Percentiles rank a stretch among this genome's conserved stretches.
phyloP scores from a whole-genome alignment of 176 grass and related monocot genomes.

The Secale cereale region DNA sequence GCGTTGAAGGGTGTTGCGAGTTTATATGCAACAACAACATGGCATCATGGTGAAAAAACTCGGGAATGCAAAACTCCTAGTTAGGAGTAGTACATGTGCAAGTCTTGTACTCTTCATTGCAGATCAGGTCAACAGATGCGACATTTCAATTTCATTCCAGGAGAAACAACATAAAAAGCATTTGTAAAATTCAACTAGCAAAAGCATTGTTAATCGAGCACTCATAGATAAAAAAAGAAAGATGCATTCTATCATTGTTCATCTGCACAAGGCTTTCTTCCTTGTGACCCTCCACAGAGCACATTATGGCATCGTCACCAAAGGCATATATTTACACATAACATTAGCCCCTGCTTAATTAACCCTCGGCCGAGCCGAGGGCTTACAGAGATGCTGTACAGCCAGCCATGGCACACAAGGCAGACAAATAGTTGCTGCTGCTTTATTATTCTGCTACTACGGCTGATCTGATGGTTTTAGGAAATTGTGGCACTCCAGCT shows the following conservation, averaged over 20 bases:
- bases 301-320: slow-evolving; percentile 4
- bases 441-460: slow-evolving; percentile 7
- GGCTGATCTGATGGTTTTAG: slow-evolving; percentile 55
- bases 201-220: background rate
- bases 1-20: too few species aligned
- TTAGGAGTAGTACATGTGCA: too few species aligned
- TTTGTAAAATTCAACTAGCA: too few species aligned
- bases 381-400: slow-evolving; percentile 36
- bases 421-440: background rate
- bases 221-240: background rate
- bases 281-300: slow-evolving; percentile 21
- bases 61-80: too few species aligned
- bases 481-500: slow-evolving; percentile 93
- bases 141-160: too few species aligned
- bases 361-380: background rate
- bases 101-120: too few species aligned
- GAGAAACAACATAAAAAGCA: too few species aligned
- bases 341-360: slow-evolving; percentile 26
- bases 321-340: slow-evolving; percentile 53
- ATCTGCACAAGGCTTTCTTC: background rate
- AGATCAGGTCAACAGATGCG: too few species aligned
- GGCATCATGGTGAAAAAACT: too few species aligned
- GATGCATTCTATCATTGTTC: slow-evolving; percentile 30
- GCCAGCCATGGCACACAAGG: slow-evolving; percentile 26
- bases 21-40: too few species aligned